Percentiles rank a stretch among this genome's conserved stretches.
Conservation (phyloP, 805 yeast genomes). For the Maudiozyma turicensis region DNA sequence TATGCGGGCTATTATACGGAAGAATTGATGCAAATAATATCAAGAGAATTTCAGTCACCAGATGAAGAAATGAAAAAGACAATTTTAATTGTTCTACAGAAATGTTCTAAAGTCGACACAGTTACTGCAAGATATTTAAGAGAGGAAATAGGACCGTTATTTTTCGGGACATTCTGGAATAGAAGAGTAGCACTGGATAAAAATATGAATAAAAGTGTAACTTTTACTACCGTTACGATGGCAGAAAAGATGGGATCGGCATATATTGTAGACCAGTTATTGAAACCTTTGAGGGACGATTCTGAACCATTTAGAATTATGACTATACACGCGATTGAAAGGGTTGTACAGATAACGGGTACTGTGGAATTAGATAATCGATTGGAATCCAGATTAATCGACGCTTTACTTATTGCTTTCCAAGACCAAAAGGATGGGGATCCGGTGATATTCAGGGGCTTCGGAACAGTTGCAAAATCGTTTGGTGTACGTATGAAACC, state of each 20-base stretch:
- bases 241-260: conserved; percentile 61
- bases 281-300: conserved; percentile 63
- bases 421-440: conserved; percentile 67
- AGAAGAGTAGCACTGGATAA: conserved; percentile 67
- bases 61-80: conserved; percentile 82
- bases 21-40: conserved; percentile 57
- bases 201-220: conserved; percentile 48
- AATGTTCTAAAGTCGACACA: conserved; percentile 52
- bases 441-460: conserved; percentile 45
- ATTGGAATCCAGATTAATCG: conserved; percentile 59
- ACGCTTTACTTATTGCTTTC: conserved; percentile 70
- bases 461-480: conserved; percentile 53
- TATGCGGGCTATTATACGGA: conserved; percentile 68
- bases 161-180: conserved; percentile 70
- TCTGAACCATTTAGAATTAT: conserved; percentile 70
- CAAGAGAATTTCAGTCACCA: conserved; percentile 67
- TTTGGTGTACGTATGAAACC: conserved; percentile 59
- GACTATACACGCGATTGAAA: conserved; percentile 64
- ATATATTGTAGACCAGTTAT: conserved; percentile 46
- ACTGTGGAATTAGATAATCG: conserved; percentile 53
- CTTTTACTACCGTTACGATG: conserved; percentile 60
- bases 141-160: conserved; percentile 46
- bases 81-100: conserved; percentile 57
- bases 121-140: conserved; percentile 42
- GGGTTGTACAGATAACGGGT: conserved; percentile 38